Evolutionary conservation across 768 basidiomycete species (phyloP), one percentile per base, ranked within the genome.

Genomic region (Suillus occidentalis): DNA sequence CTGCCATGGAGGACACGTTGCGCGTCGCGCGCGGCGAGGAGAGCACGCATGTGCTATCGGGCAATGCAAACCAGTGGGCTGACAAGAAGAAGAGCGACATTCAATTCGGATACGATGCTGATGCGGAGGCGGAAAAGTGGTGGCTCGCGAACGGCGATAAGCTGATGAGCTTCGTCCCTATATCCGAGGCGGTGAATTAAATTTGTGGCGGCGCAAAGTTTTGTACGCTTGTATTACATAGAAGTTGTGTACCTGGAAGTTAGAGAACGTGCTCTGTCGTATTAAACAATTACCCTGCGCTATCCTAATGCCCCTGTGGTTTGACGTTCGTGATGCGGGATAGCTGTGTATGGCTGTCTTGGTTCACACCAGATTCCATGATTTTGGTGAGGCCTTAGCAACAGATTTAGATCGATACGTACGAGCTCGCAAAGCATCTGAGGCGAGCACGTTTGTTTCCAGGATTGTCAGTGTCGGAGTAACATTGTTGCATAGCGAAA

Each of bases 1-100:
- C 58, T 1, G 85, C 84, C n/a, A 87, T 83, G 83, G 79, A 75
- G 34, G 69, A 68, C 0, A 80, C 81, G 59, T 63, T 79, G 62
- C 62, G 68, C 62, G 70, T 71, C 63, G 71, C 55, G 20, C 63
- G 61, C 12, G 71, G 72, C 45, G 40, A 68, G 67, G 4, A 20
- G 43, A 67, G 60, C 65, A 60, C 43, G 53, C 59, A 66, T 65
- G 55, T 56, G 42, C 49, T 65, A 50, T 60, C 37, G 10, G 77
- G 77, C 36, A 86, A 82, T 68, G 77, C 79, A 62, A 87, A 87
- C 63, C 80, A 85, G 65, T 87, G 87, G 88, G 85, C 85, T 9
- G 87, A 88, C 69, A 80, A 77, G 69, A 73, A 70, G 59, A 87
- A 85, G 79, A 86, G 74, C 59, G 63, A 56, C 31, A 68, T 67